Percentiles rank a stretch among this genome's conserved stretches.
Evolutionary conservation across 768 basidiomycete species (phyloP).

Genomic region (Rhizopogon salebrosus): DNA sequence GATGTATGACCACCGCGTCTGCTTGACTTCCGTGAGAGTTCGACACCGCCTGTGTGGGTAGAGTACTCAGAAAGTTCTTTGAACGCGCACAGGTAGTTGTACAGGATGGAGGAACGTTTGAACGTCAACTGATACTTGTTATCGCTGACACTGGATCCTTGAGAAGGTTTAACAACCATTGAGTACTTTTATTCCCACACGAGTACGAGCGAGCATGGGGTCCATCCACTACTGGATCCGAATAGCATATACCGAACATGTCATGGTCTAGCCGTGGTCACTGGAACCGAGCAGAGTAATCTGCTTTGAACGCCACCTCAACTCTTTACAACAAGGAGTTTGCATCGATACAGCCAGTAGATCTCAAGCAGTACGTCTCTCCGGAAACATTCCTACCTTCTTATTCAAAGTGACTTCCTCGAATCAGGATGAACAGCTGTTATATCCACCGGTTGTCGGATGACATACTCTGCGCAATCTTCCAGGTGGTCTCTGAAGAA

Average conservation of each 20-base stretch:
- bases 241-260: too few species aligned
- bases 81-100: background rate
- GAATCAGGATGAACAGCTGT: background rate
- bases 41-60: background rate
- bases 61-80: background rate
- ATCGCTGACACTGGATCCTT: too few species aligned
- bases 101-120: background rate
- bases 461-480: background rate
- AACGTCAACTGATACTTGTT: too few species aligned
- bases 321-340: background rate
- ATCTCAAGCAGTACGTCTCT: background rate
- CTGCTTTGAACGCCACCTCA: too few species aligned
- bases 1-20: background rate
- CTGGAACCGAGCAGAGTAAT: too few species aligned
- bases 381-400: too few species aligned
- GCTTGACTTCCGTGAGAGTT: background rate
- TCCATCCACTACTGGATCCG: too few species aligned
- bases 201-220: too few species aligned
- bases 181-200: too few species aligned
- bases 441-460: background rate
- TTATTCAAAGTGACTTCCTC: too few species aligned
- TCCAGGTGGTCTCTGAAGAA: background rate
- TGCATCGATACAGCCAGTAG: background rate
- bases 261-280: too few species aligned
- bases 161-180: too few species aligned